Percentiles rank a stretch among this genome's conserved stretches.
Evolutionary conservation across 225 moss, liverwort and hornwort species (phyloP).

Genomic region (Pseudoscleropodium purum): DNA sequence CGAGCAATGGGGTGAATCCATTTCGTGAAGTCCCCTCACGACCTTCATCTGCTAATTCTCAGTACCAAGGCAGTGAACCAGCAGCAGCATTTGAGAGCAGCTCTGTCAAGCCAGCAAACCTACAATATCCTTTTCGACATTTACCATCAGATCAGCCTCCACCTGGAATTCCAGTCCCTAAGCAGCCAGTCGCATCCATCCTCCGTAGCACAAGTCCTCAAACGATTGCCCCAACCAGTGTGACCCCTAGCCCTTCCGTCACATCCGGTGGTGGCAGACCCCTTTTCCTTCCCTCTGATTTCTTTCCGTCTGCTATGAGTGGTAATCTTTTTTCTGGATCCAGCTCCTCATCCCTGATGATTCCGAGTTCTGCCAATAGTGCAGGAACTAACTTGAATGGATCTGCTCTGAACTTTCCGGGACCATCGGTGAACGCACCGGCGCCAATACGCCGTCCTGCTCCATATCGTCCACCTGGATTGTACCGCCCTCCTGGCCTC

Average conservation of each 20-base stretch:
- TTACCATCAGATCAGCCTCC: constrained; percentile 22
- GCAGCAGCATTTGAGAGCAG: constrained; percentile 6
- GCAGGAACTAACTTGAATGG: not conserved
- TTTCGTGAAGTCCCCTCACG: constrained; percentile 15
- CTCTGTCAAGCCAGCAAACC: constrained; percentile 1
- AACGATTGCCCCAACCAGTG: not conserved
- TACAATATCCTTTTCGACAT: constrained; percentile 16
- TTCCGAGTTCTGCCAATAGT: not conserved
- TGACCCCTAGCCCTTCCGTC: not conserved
- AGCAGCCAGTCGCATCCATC: not conserved
- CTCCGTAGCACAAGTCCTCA: constrained; percentile 11
- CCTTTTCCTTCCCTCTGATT: constrained; percentile 31
- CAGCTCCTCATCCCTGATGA: not conserved
- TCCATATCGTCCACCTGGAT: constrained; percentile 37
- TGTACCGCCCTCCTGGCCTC: constrained; percentile 38
- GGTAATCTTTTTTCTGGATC: constrained; percentile 8
- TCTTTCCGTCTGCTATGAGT: constrained; percentile 29
- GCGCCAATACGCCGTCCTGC: constrained; percentile 21
- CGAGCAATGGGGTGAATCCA: not conserved
- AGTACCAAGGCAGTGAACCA: constrained; percentile 10
- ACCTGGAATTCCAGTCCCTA: constrained; percentile 29
- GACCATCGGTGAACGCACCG: not conserved
- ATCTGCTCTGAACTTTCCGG: not conserved
- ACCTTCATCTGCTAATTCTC: constrained; percentile 10
- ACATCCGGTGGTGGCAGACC: constrained; percentile 18